Evolutionary conservation across 306 rosid species (phyloP).

Genomic region (Malus orientalis): DNA sequence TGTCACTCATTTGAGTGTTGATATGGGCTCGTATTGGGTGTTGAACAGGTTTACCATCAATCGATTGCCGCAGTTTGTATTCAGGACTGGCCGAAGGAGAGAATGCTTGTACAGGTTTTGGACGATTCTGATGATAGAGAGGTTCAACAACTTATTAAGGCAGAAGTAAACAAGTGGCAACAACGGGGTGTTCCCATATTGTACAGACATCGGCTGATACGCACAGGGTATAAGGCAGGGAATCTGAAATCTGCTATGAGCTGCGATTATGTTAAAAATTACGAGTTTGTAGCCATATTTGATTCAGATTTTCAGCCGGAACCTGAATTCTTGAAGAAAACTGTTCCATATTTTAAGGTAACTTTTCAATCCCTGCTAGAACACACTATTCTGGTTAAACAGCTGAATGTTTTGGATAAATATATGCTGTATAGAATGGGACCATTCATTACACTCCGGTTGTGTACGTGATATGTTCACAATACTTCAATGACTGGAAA

Average conservation of each 20-base stretch:
- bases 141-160: slow-evolving; percentile 79
- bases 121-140: slow-evolving; percentile 94
- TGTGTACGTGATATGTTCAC: not conserved
- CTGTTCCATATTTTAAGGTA: slow-evolving; percentile 95
- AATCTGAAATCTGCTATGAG: slow-evolving; percentile 97
- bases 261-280: slow-evolving; percentile 92
- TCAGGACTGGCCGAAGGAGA: slow-evolving; percentile 92
- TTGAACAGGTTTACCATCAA: slow-evolving; percentile 87
- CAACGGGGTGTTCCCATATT: slow-evolving; percentile 75
- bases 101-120: slow-evolving; percentile 89
- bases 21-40: slow-evolving; percentile 16
- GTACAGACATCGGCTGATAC: slow-evolving; percentile 86
- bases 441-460: not conserved
- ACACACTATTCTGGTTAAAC: not conserved
- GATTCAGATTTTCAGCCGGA: slow-evolving; percentile 99
- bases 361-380: not conserved
- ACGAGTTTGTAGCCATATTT: slow-evolving; percentile 90
- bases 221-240: slow-evolving; percentile 97
- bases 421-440: not conserved
- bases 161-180: slow-evolving; percentile 97
- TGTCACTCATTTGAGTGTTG: not conserved
- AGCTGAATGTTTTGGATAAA: not conserved
- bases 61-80: slow-evolving; percentile 91
- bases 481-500: not conserved
- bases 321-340: slow-evolving; percentile 89